phyloP scores from a whole-genome alignment of 306 rosid species.

The Dalbergia cultrata region DNA sequence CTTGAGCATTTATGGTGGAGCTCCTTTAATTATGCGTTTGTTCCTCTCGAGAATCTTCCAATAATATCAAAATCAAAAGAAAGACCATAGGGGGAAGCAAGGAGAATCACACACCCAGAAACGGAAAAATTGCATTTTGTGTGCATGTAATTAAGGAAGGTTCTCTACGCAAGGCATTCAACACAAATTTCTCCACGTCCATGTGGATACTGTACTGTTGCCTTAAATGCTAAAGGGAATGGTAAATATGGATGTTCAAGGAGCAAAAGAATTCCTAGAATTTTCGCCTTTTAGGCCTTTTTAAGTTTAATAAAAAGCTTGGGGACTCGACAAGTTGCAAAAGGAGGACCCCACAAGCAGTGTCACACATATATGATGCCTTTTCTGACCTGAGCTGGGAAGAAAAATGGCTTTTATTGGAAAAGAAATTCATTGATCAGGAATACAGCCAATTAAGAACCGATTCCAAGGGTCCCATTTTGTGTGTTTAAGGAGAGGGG shows the following conservation, averaged over 20 bases:
- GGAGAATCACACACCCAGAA: conserved; percentile 44
- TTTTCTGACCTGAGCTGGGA: conserved; percentile 37
- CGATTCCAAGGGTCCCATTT: conserved; percentile 48
- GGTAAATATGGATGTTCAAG: conserved; percentile 47
- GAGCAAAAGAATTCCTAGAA: conserved; percentile 34
- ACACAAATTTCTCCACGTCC: conserved; percentile 34
- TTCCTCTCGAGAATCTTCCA: conserved; percentile 44
- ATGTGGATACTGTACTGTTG: conserved; percentile 18
- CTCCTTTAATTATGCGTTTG: conserved; percentile 54
- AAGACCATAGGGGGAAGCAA: background rate
- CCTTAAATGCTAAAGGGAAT: conserved; percentile 41
- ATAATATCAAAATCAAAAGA: conserved; percentile 29
- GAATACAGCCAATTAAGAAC: conserved; percentile 50
- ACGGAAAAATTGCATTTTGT: conserved; percentile 38
- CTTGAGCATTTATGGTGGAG: conserved; percentile 53
- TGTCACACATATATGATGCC: conserved; percentile 33
- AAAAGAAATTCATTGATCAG: conserved; percentile 44
- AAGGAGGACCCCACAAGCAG: conserved; percentile 34
- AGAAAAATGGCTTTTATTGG: conserved; percentile 17
- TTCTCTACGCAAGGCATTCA: conserved; percentile 54
- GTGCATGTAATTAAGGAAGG: conserved; percentile 55
- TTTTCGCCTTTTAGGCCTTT: conserved; percentile 44
- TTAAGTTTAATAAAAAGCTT: conserved; percentile 27
- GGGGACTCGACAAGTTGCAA: conserved; percentile 48
- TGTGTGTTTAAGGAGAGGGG: background rate